These are phyloP conservation scores for Starmerella sirachaensis DNA, from an alignment of 805 yeast species.

Conservation along the genomic window DNA sequence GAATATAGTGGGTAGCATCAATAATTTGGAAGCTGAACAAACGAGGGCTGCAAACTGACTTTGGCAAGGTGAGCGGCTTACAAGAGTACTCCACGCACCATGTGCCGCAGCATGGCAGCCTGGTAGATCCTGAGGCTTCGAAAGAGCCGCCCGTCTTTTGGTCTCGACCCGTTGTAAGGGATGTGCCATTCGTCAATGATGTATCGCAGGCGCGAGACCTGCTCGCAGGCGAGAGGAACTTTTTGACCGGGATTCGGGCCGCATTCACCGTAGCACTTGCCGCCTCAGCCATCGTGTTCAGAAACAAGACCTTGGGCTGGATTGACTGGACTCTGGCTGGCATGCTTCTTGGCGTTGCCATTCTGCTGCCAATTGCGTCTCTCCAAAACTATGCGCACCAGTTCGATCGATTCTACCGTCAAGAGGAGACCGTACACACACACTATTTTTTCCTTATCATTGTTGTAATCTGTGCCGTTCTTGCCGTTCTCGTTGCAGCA, in stretches of 20 bases:
- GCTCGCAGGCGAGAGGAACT: constrained; percentile 26
- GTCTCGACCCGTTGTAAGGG: constrained; percentile 16
- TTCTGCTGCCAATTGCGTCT: constrained; percentile 18
- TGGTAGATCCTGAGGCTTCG: too few species aligned
- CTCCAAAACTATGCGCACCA: constrained; percentile 22
- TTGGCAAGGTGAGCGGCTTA: too few species aligned
- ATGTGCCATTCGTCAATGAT: constrained; percentile 22
- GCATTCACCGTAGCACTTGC: constrained; percentile 23
- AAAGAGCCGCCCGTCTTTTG: too few species aligned
- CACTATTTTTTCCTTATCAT: constrained; percentile 8
- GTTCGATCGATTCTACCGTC: constrained; percentile 17
- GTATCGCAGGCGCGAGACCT: constrained; percentile 28
- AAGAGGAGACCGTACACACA: constrained; percentile 19
- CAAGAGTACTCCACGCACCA: too few species aligned
- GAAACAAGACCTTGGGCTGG: background rate
- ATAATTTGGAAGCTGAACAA: too few species aligned
- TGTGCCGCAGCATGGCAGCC: too few species aligned
- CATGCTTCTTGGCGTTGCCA: constrained; percentile 18
- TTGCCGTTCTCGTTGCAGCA: constrained; percentile 16
- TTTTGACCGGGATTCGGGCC: constrained; percentile 19
- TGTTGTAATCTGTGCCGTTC: constrained; percentile 15
- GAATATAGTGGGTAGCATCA: too few species aligned
- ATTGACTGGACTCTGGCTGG: constrained; percentile 17
- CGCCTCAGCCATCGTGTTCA: constrained; percentile 20
- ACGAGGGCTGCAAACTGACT: too few species aligned